Evolutionary conservation across 345 rosid species (phyloP).

Genomic region (Eucalyptus camaldulensis): DNA sequence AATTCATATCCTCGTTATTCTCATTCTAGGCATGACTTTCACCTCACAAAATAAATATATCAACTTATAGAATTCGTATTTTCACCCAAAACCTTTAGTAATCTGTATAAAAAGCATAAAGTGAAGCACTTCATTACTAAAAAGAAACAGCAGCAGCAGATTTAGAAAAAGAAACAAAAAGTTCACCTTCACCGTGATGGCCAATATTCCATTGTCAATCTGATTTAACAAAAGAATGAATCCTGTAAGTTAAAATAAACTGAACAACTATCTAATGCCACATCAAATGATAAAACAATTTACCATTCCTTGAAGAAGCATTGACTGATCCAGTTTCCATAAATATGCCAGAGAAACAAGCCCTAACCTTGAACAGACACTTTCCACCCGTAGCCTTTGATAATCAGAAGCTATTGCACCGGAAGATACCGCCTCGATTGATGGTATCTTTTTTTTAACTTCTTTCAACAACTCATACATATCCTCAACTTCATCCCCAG

Average conservation of each 20-base stretch:
- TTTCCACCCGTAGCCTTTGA: conserved; percentile 90
- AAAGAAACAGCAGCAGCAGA: background rate
- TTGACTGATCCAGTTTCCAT: conserved; percentile 96
- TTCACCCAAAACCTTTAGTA: background rate
- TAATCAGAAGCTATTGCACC: conserved; percentile 99
- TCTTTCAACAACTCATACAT: conserved; percentile 70
- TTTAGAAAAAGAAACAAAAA: background rate
- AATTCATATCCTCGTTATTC: background rate
- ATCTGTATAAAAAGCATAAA: background rate
- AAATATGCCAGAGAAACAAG: conserved; percentile 93
- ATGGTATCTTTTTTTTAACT: conserved; percentile 81
- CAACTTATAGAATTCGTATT: background rate
- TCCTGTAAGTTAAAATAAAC: background rate
- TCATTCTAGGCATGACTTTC: background rate
- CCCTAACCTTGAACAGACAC: conserved; percentile 97
- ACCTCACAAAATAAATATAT: background rate
- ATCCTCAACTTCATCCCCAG: conserved; percentile 92
- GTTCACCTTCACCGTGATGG: conserved; percentile 76
- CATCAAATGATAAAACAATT: conserved; percentile 1
- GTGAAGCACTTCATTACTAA: background rate
- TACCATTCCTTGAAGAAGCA: conserved; percentile 98
- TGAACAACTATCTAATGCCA: background rate
- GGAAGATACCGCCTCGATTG: conserved; percentile 69
- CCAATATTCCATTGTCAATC: conserved; percentile 61
- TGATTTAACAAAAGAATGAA: conserved; percentile 9